Percentiles rank a stretch among this genome's conserved stretches.
Conservation (phyloP, 2,329 filamentous ascomycete genomes). For the Penicillium sp. region DNA sequence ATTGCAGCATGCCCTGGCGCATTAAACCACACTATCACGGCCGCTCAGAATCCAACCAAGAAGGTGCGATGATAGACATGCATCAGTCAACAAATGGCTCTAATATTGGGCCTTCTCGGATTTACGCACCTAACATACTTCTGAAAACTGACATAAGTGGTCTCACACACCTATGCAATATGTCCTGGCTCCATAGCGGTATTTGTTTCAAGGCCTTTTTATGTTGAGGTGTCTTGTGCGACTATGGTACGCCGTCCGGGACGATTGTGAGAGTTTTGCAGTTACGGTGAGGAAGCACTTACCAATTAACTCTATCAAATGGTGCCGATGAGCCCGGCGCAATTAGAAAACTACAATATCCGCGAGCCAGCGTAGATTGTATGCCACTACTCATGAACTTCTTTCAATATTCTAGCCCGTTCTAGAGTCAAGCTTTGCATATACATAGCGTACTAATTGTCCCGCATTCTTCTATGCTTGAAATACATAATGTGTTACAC, state of each 20-base stretch:
- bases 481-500: not conserved
- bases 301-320: not conserved
- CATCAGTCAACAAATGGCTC: not conserved
- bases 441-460: not conserved
- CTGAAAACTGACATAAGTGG: no score
- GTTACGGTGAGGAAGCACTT: not conserved
- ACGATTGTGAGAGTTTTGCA: not conserved
- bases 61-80: no score
- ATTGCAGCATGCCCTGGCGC: not conserved
- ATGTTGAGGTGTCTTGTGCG: not conserved
- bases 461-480: not conserved
- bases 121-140: no score
- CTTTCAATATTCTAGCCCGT: not conserved
- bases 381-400: not conserved
- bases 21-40: not conserved
- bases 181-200: not conserved
- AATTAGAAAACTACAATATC: not conserved
- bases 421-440: not conserved
- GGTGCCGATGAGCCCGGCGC: not conserved
- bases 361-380: not conserved
- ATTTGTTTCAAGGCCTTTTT: not conserved
- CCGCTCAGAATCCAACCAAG: no score
- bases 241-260: not conserved
- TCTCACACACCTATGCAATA: no score
- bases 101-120: no score